A percentile compares a stretch with the other conserved stretches of the same genome.
These are phyloP conservation scores for Gliomastix tumulicola DNA, from an alignment of 2,329 filamentous ascomycete species.

Conservation along the genomic window DNA sequence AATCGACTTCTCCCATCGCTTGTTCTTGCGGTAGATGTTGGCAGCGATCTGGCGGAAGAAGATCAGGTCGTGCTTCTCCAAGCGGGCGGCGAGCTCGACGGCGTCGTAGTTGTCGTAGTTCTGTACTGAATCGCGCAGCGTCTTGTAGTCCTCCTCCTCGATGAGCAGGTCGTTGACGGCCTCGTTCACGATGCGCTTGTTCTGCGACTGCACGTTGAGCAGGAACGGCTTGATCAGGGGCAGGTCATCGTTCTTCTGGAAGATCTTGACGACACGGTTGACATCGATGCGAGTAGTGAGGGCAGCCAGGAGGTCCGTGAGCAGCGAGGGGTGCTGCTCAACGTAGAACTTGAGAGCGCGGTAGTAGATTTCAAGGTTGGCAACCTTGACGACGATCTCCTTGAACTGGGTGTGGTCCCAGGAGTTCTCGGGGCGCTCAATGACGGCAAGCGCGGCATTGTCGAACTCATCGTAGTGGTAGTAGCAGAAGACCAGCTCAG, in stretches of 20 bases:
- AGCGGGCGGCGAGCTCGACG: slow-evolving; percentile 79
- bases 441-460: slow-evolving; percentile 93
- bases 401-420: slow-evolving; percentile 99
- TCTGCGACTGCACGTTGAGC: slow-evolving; percentile 90
- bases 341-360: slow-evolving; percentile 94
- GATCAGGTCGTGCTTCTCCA: slow-evolving; percentile 96
- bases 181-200: slow-evolving; percentile 97
- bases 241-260: slow-evolving; percentile 96
- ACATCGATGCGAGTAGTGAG: slow-evolving; percentile 93
- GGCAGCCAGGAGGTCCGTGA: slow-evolving; percentile 91
- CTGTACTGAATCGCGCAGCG: slow-evolving; percentile 90
- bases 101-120: slow-evolving; percentile 99
- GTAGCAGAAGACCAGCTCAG: slow-evolving; percentile 95
- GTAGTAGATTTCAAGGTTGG: slow-evolving; percentile 99
- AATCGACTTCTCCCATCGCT: slow-evolving; percentile 99
- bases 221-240: slow-evolving; percentile 98
- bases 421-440: slow-evolving; percentile 93
- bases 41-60: slow-evolving; percentile 99
- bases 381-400: slow-evolving; percentile 95
- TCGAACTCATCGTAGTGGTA: slow-evolving; percentile 98
- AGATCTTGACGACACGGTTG: slow-evolving; percentile 98
- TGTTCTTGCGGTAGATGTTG: slow-evolving; percentile 99
- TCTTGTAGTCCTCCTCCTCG: slow-evolving; percentile 99
- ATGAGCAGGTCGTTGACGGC: slow-evolving; percentile 97
- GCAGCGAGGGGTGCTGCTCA: slow-evolving; percentile 88